A percentile compares a stretch with the other conserved stretches of the same genome.
These are phyloP conservation scores for Rhizoclosmatium sp. DNA, from an alignment of 192 early-diverging fungal genomes.

Conservation along the genomic window DNA sequence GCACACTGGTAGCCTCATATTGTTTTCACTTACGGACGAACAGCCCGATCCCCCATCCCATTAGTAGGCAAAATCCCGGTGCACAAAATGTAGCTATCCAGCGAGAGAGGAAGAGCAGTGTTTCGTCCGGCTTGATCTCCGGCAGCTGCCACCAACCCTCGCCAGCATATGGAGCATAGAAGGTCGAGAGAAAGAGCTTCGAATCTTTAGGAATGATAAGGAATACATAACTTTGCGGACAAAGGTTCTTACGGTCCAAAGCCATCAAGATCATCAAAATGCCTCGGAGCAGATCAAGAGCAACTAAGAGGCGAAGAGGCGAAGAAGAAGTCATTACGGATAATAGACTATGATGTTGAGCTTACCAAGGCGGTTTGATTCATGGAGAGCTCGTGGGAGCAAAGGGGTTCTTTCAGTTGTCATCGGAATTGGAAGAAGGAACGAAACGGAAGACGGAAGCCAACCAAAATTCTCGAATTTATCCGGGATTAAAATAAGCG, in stretches of 20 bases:
- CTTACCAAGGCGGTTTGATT: too few species aligned
- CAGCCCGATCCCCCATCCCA: constrained; percentile 47
- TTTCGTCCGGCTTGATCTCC: constrained; percentile 26
- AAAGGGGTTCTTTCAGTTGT: too few species aligned
- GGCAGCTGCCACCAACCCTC: constrained; percentile 52
- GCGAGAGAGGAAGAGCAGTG: constrained; percentile 38
- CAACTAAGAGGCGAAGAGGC: not conserved
- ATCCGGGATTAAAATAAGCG: constrained; percentile 20
- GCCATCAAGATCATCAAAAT: constrained; percentile 19
- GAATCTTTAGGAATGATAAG: not conserved
- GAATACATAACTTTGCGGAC: not conserved
- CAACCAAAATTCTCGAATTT: not conserved
- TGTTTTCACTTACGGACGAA: constrained; percentile 26
- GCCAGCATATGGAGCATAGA: constrained; percentile 27
- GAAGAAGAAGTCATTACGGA: too few species aligned
- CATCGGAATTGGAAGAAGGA: too few species aligned
- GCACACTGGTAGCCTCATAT: not conserved
- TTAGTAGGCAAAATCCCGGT: constrained; percentile 48
- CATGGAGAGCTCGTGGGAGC: too few species aligned
- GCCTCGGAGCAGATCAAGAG: constrained; percentile 10
- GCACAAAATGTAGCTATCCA: constrained; percentile 48
- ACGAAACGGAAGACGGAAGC: not conserved
- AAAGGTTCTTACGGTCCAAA: constrained; percentile 1
- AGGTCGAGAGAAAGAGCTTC: not conserved
- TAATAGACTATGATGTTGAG: too few species aligned